These are phyloP conservation scores for Avena sativa DNA, from an alignment of 176 grass and related monocot genomes.

Conservation along the genomic window DNA sequence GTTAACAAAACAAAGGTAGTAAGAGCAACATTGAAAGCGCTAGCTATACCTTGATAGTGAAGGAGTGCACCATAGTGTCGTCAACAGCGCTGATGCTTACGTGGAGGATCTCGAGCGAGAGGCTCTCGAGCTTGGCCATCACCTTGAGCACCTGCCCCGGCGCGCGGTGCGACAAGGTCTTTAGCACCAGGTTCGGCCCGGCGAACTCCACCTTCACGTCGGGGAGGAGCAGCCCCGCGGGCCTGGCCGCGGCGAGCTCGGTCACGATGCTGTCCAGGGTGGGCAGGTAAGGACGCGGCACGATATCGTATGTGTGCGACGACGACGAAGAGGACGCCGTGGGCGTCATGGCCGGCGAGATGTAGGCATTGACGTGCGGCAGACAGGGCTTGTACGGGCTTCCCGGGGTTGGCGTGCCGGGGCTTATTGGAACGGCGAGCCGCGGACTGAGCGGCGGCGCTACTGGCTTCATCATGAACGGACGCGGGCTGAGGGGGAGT, in stretches of 20 bases:
- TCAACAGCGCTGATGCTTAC: slow-evolving; percentile 68
- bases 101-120: slow-evolving; percentile 81
- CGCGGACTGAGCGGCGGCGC: slow-evolving; percentile 45
- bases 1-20: not conserved
- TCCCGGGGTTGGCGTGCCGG: slow-evolving; percentile 57
- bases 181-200: slow-evolving; percentile 79
- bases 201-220: slow-evolving; percentile 90
- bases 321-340: not conserved
- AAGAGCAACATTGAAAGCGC: not conserved
- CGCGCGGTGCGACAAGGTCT: slow-evolving; percentile 68
- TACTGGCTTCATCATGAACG: not conserved
- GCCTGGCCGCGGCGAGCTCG: slow-evolving; percentile 42
- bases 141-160: slow-evolving; percentile 72
- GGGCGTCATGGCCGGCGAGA: slow-evolving; percentile 42
- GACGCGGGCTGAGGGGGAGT: slow-evolving; percentile 48
- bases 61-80: slow-evolving; percentile 73
- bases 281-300: slow-evolving; percentile 34
- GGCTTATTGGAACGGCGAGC: slow-evolving; percentile 65
- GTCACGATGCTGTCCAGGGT: slow-evolving; percentile 39
- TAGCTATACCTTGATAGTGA: slow-evolving; percentile 74
- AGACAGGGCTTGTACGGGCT: slow-evolving; percentile 69
- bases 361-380: slow-evolving; percentile 6
- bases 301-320: not conserved
- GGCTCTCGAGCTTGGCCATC: slow-evolving; percentile 70
- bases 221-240: slow-evolving; percentile 31